A percentile compares a stretch with the other conserved stretches of the same genome.
Evolutionary conservation across 2,329 filamentous ascomycete species (phyloP).

Genomic region (Teratosphaeria gauchensis): DNA sequence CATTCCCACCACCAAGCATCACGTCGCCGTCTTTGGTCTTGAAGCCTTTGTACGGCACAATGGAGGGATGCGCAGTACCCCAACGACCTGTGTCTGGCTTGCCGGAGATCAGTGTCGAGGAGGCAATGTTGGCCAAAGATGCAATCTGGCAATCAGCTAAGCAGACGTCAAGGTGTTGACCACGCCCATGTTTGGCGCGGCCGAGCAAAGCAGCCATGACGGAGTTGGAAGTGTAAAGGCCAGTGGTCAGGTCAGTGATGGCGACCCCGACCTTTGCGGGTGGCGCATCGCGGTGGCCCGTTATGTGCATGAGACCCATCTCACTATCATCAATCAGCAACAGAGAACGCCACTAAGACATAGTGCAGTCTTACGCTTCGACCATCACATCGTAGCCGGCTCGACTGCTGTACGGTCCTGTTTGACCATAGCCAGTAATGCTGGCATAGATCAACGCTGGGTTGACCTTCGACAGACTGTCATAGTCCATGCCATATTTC

Average conservation of each 20-base stretch:
- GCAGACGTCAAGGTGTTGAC: constrained; percentile 86
- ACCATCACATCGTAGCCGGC: constrained; percentile 99
- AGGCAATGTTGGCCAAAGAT: constrained; percentile 89
- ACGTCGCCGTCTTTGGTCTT: constrained; percentile 54
- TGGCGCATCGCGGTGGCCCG: constrained; percentile 73
- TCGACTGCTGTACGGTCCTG: constrained; percentile 74
- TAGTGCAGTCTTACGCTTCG: constrained; percentile 52
- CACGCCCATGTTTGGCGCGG: constrained; percentile 62
- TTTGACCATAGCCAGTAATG: constrained; percentile 95
- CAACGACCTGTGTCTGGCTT: constrained; percentile 80
- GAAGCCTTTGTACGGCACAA: constrained; percentile 88
- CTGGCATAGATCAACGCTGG: constrained; percentile 85
- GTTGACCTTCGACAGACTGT: constrained; percentile 69
- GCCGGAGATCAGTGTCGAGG: constrained; percentile 79
- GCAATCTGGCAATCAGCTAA: constrained; percentile 93
- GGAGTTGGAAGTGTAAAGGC: constrained; percentile 86
- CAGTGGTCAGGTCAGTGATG: constrained; percentile 91
- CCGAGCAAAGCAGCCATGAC: constrained; percentile 89
- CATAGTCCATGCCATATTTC: constrained; percentile 87
- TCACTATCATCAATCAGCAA: constrained; percentile 39
- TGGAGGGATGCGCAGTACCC: constrained; percentile 97
- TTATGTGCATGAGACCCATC: constrained; percentile 98
- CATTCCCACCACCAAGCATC: constrained; percentile 55
- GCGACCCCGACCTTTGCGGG: constrained; percentile 97
- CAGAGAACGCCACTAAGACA: not conserved